Conservation (phyloP, 345 rosid species). For the Sisymbrium irio region DNA sequence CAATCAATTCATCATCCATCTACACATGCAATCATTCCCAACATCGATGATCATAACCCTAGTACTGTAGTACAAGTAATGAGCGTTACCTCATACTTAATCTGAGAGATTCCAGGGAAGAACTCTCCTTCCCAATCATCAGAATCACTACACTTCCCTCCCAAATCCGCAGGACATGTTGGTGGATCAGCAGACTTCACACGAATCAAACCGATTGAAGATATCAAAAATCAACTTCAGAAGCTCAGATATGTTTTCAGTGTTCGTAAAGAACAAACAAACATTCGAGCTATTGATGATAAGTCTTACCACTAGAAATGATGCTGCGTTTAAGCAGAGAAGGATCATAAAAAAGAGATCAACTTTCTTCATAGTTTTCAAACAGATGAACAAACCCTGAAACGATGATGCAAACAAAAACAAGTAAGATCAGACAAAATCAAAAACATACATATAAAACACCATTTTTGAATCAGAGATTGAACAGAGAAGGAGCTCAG, state of each 20-base stretch:
- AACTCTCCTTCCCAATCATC: constrained; percentile 92
- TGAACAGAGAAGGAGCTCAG: not conserved
- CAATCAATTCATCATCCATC: not conserved
- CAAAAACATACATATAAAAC: not conserved
- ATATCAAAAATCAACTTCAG: not conserved
- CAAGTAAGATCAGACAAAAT: not conserved
- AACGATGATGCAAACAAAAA: not conserved
- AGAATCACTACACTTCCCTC: constrained; percentile 48
- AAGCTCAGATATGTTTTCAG: not conserved
- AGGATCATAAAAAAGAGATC: constrained; percentile 36
- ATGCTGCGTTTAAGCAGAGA: constrained; percentile 33
- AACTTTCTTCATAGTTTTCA: constrained; percentile 35
- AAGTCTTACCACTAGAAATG: constrained; percentile 43
- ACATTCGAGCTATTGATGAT: not conserved
- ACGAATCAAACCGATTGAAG: constrained; percentile 7
- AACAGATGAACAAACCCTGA: not conserved
- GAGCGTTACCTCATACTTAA: constrained; percentile 71
- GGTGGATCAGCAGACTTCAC: constrained; percentile 57
- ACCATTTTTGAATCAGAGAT: not conserved
- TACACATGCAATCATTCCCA: constrained; percentile 14
- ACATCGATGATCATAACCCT: too few relatives aligned
- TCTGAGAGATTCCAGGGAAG: constrained; percentile 73
- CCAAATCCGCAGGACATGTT: constrained; percentile 78
- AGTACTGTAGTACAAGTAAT: not conserved
- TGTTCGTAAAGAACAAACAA: not conserved